Conservation (phyloP, 805 yeast genomes). For the Candida qinlingensis region DNA sequence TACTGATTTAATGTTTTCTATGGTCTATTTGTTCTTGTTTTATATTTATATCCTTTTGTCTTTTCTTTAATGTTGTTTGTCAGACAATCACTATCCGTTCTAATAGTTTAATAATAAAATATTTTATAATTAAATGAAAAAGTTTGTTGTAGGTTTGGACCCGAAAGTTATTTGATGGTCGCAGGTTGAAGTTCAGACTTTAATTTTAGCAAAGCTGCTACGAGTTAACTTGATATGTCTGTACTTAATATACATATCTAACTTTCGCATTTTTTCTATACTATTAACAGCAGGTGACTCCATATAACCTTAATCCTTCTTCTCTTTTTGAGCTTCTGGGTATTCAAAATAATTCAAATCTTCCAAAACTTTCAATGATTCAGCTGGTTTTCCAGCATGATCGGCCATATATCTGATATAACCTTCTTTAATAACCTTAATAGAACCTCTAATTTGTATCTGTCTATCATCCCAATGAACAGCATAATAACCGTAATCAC, state of each 20-base stretch:
- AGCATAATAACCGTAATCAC: conserved; percentile 41
- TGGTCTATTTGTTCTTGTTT: background rate
- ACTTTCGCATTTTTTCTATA: too few relatives aligned
- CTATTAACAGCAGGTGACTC: too few relatives aligned
- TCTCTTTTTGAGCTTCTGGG: conserved; percentile 11
- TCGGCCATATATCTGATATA: conserved; percentile 35
- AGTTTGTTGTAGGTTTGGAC: too few relatives aligned
- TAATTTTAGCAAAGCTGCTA: too few relatives aligned
- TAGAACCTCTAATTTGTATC: conserved; percentile 36
- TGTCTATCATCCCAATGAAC: conserved; percentile 48
- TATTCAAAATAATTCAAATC: conserved; percentile 31
- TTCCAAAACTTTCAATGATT: conserved; percentile 33
- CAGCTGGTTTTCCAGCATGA: conserved; percentile 33
- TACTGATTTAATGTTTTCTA: background rate
- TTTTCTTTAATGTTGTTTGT: background rate
- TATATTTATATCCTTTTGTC: too few relatives aligned
- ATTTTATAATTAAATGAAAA: too few relatives aligned
- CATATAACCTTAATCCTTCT: background rate
- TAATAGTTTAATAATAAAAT: too few relatives aligned
- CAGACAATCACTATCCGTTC: background rate
- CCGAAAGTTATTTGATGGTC: too few relatives aligned
- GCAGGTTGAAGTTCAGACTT: too few relatives aligned
- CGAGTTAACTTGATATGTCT: too few relatives aligned
- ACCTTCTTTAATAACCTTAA: conserved; percentile 40
- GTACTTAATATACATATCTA: too few relatives aligned